Evolutionary conservation across 2,329 filamentous ascomycete genomes (phyloP), one percentile per base, ranked within the genome.

Genomic region (Apiospora rasikravindrae): DNA sequence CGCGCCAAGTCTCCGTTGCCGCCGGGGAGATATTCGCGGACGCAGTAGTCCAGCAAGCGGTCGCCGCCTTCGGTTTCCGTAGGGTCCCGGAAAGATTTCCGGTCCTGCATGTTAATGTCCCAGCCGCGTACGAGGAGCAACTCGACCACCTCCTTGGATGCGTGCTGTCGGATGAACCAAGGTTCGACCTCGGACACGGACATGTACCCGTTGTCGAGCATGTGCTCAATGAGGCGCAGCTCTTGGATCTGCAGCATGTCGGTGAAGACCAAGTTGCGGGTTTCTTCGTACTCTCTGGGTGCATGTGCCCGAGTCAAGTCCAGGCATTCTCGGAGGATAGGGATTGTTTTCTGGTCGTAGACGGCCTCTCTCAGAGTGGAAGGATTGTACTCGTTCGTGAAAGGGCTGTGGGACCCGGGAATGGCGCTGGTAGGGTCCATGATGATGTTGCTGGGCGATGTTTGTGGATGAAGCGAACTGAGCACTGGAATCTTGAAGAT

Each of bases 1-100:
- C 57, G 67, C 22, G 44, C 70, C 37, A 73, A 22, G 19, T 67
- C 53, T 45, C 70, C 72, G 33, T 70, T 70, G 26, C 29, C 53
- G 2, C 33, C 33, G 33, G n/a, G n/a, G n/a, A 24, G 0, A n/a
- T 8, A 10, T 24, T 10, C n/a, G n/a, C 11, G 11, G 49, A 24
- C n/a, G n/a, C 26, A 10, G 49, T 51, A 24, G 22, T 51, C n/a
- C 2, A 51, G 49, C 49, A 51, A 3, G n/a, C 49, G 49, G 11
- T 24, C 24, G 4, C 49, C n/a, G 11, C 49, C 49, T 8, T 10
- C n/a, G 8, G 49, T 24, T n/a, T 7, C 33, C 2, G 33, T 37
- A 5, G 33, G 49, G 49, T n/a, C n/a, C n/a, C n/a, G 49, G 3
- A 13, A 51, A 14, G 49, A 24, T 1, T 13, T 16, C 16, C 3